Evolutionary conservation across 306 rosid genomes (phyloP).

Genomic region (Dicorynia guianensis): DNA sequence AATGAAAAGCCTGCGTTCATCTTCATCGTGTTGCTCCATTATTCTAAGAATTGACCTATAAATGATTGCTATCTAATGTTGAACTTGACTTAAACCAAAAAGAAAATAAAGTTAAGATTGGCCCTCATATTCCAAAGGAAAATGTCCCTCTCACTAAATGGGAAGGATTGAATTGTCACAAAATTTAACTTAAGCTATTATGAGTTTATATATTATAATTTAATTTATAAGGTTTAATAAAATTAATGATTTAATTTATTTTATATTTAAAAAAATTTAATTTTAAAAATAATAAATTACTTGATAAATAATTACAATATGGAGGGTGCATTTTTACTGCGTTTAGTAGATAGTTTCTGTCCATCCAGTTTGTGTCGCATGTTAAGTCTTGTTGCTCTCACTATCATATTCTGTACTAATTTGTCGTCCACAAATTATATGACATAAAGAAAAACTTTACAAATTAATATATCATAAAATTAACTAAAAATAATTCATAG

Average conservation of each 20-base stretch:
- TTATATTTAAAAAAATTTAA: too few species aligned
- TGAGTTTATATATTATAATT: too few species aligned
- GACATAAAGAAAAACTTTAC: slow-evolving; percentile 44
- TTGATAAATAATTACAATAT: slow-evolving; percentile 48
- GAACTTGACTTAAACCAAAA: not conserved
- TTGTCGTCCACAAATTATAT: slow-evolving; percentile 41
- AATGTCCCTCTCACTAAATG: too few species aligned
- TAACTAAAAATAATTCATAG: slow-evolving; percentile 12
- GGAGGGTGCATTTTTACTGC: slow-evolving; percentile 38
- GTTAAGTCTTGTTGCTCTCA: slow-evolving; percentile 46
- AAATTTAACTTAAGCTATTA: too few species aligned
- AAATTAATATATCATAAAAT: not conserved
- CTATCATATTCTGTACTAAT: slow-evolving; percentile 33
- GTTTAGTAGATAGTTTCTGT: slow-evolving; percentile 41
- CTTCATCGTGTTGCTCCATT: too few species aligned
- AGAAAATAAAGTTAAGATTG: slow-evolving; percentile 15
- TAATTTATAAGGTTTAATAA: too few species aligned
- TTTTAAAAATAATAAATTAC: too few species aligned
- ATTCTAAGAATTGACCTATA: slow-evolving; percentile 5
- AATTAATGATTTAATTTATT: too few species aligned
- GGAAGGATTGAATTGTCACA: too few species aligned
- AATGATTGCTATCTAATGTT: slow-evolving; percentile 13
- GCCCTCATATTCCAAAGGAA: too few species aligned
- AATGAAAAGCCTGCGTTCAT: too few species aligned
- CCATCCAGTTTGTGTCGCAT: slow-evolving; percentile 47